These are phyloP conservation scores for Geotrichum macrosporum DNA, from an alignment of 1,139 yeast species.

Conservation along the genomic window DNA sequence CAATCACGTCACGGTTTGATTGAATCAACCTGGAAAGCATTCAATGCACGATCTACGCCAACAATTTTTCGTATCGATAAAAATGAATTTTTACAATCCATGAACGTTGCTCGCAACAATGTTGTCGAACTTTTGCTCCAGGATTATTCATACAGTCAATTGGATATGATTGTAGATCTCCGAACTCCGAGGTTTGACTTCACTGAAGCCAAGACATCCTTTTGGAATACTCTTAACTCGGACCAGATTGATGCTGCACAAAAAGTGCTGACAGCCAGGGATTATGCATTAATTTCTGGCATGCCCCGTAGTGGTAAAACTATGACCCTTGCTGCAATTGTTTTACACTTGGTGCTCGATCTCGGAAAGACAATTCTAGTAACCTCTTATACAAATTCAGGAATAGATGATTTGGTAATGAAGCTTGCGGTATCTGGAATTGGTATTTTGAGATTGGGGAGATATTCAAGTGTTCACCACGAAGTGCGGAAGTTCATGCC, in stretches of 20 bases:
- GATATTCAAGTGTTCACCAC: constrained; percentile 52
- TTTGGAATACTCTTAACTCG: constrained; percentile 43
- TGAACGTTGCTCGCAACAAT: constrained; percentile 74
- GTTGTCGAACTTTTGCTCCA: constrained; percentile 39
- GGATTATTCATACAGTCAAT: constrained; percentile 6
- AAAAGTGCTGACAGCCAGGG: constrained; percentile 59
- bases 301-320: constrained; percentile 99
- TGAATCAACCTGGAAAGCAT: constrained; percentile 5
- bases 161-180: constrained; percentile 8
- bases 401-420: constrained; percentile 84
- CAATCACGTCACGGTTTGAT: constrained; percentile 52
- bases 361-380: constrained; percentile 66
- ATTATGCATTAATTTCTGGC: constrained; percentile 79
- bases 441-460: constrained; percentile 43
- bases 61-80: constrained; percentile 64
- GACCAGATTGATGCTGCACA: constrained; percentile 72
- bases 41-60: constrained; percentile 1
- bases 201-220: constrained; percentile 1
- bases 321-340: constrained; percentile 77
- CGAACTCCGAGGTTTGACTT: constrained; percentile 7
- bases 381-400: constrained; percentile 90
- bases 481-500: constrained; percentile 48
- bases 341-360: constrained; percentile 51
- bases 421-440: constrained; percentile 55
- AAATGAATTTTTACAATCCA: constrained; percentile 71